These are phyloP conservation scores for Suhomyces terraborum DNA, from an alignment of 1,139 yeast genomes.

Conservation along the genomic window DNA sequence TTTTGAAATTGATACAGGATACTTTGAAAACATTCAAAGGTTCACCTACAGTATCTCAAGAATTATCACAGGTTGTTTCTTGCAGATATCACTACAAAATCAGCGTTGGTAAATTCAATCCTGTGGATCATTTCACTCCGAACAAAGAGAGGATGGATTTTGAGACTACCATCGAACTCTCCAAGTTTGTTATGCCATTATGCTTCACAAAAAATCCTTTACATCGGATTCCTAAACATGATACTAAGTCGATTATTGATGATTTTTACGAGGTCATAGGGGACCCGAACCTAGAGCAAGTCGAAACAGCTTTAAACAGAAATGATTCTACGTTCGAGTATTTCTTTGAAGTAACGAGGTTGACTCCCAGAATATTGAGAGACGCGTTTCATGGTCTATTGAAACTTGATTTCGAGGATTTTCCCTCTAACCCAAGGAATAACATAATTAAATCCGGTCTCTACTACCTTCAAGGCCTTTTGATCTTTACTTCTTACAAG, in stretches of 20 bases:
- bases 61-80: constrained; percentile 70
- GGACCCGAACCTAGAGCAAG: constrained; percentile 52
- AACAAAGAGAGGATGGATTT: constrained; percentile 38
- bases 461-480: constrained; percentile 71
- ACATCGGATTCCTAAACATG: constrained; percentile 58
- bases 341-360: constrained; percentile 50
- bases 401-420: constrained; percentile 34
- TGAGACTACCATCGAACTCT: constrained; percentile 55
- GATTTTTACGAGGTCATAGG: constrained; percentile 73
- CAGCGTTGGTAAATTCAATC: constrained; percentile 58
- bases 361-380: constrained; percentile 54
- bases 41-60: constrained; percentile 44
- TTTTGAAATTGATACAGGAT: constrained; percentile 61
- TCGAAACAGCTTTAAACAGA: constrained; percentile 34
- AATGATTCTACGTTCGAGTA: constrained; percentile 50
- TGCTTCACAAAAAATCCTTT: constrained; percentile 66
- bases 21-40: constrained; percentile 46
- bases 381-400: constrained; percentile 61
- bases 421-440: constrained; percentile 10
- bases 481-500: constrained; percentile 65
- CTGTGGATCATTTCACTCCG: constrained; percentile 67
- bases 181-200: constrained; percentile 62
- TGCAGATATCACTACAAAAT: constrained; percentile 76
- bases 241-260: constrained; percentile 72
- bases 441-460: constrained; percentile 51